Evolutionary conservation across 768 basidiomycete genomes (phyloP), one percentile per base, ranked within the genome.

Genomic region (Lactifluus subvellereus): DNA sequence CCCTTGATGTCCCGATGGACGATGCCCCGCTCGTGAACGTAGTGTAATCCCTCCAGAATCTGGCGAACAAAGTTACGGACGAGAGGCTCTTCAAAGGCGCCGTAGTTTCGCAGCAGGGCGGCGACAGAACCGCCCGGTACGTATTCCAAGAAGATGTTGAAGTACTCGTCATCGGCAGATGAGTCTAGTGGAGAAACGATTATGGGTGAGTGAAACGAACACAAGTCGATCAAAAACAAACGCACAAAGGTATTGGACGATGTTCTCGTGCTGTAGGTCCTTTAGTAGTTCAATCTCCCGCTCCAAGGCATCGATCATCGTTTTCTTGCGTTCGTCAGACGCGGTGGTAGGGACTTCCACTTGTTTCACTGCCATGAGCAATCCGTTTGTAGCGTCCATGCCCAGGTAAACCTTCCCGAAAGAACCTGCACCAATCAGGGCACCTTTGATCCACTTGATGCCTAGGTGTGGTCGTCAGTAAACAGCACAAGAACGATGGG

Each of bases 1-100:
- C 97, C 97, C 72, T 99, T 99, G 79, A 99, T 99, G 71, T 99
- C 97, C 11, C 94, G 89, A 74, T 98, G 94, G 61, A 98, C 94
- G 73, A 98, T 97, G 67, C 91, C 93, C 13, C 90, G 84, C 68
- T 92, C 91, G 68, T 98, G 94, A 11, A 98, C 82, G 69, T 97
- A 98, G 70, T 87, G 84, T 58, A 98, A 80, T 11, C 94, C 94
- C 54, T 86, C 84, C 48, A 95, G 78, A 66, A 96, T 96, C 73
- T 97, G 95, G 27, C 91, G 83, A 54, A 95, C 91, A 73, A 95
- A 98, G 70, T 91, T 95, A 68, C 89, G 87, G 48, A 96, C 93
- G 4, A 98, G 82, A 0, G 87, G 80, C 71, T 98, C 95, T 72
- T 96, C 94, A 63, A 98, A 97, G 2, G 95, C 91, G 51, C 94